Evolutionary conservation across 1,284 basidiomycete species (phyloP).

Genomic region (Ceratobasidium theobromae): DNA sequence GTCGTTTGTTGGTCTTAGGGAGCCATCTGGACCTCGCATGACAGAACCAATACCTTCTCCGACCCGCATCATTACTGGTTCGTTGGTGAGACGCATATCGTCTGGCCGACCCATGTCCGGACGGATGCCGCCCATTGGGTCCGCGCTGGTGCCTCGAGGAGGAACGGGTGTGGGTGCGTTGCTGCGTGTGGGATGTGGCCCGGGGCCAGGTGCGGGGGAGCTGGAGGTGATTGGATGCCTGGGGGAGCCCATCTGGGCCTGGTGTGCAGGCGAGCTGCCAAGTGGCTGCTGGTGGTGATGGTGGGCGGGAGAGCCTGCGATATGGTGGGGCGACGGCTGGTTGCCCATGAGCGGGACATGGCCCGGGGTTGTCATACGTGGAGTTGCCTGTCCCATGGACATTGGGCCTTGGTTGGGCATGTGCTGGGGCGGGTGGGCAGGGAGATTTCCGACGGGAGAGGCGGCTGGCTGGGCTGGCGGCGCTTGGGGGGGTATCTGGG

Average conservation of each 20-base stretch:
- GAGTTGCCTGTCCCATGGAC: not conserved
- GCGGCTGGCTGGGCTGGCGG: slow-evolving; percentile 4
- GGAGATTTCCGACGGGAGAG: not conserved
- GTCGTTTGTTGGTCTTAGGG: not conserved
- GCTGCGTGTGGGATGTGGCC: slow-evolving; percentile 7
- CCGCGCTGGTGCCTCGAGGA: slow-evolving; percentile 10
- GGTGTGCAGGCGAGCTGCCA: slow-evolving; percentile 20
- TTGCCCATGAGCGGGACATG: not conserved
- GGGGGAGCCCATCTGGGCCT: slow-evolving; percentile 5
- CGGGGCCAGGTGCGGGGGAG: slow-evolving; percentile 2
- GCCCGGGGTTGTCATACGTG: not conserved
- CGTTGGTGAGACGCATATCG: not conserved
- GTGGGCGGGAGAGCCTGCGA: slow-evolving; percentile 9
- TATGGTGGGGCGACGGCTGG: slow-evolving; percentile 8
- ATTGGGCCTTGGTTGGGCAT: not conserved
- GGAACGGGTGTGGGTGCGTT: slow-evolving; percentile 20
- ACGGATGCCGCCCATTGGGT: slow-evolving; percentile 24
- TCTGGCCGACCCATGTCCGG: not conserved
- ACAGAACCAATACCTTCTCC: not conserved
- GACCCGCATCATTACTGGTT: slow-evolving; percentile 7
- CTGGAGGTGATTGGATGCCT: slow-evolving; percentile 22
- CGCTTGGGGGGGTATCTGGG: slow-evolving; percentile 1
- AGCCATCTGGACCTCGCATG: slow-evolving; percentile 14
- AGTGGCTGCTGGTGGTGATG: slow-evolving; percentile 12
- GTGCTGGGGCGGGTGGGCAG: slow-evolving; percentile 6